Conservation (phyloP, 2,329 filamentous ascomycete species). For the Penicillium polonicum region DNA sequence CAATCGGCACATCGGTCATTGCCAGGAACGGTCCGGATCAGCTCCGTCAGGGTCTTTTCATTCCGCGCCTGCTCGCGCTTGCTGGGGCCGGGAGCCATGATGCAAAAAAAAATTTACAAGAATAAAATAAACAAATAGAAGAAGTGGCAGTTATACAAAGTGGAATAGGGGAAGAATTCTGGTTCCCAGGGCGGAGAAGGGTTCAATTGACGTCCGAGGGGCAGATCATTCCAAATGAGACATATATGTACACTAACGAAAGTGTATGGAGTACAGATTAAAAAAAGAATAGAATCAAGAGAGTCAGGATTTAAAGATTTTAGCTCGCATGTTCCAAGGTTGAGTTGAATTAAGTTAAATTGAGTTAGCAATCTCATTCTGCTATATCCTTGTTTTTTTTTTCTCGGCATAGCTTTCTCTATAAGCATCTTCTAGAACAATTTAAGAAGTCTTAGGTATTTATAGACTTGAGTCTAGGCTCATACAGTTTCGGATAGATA, state of each 20-base stretch:
- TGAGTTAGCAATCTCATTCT: background rate
- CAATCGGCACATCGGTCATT: conserved; percentile 96
- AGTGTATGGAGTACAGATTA: no score
- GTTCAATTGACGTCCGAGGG: conserved; percentile 5
- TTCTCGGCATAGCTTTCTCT: background rate
- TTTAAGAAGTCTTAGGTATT: background rate
- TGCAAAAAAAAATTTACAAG: conserved; percentile 23
- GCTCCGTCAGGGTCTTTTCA: conserved; percentile 84
- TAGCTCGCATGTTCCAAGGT: background rate
- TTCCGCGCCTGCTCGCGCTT: conserved; percentile 98
- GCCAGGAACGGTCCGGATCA: conserved; percentile 78
- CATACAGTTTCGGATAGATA: background rate
- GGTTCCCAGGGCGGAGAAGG: conserved; percentile 12
- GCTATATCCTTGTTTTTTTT: background rate
- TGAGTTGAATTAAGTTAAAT: background rate
- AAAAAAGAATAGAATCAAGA: background rate
- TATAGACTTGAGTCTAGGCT: background rate
- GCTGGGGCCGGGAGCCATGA: conserved; percentile 73
- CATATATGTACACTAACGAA: background rate
- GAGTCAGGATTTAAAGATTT: background rate
- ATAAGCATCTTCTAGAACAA: conserved; percentile 2
- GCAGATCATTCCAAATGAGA: conserved; percentile 7
- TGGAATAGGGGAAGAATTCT: conserved; percentile 14
- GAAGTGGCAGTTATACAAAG: conserved; percentile 15
- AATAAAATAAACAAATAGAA: conserved; percentile 11